Evolutionary conservation across 2,329 filamentous ascomycete genomes (phyloP), one percentile per base, ranked within the genome.

Genomic region (Raffaelea ambrosiae): DNA sequence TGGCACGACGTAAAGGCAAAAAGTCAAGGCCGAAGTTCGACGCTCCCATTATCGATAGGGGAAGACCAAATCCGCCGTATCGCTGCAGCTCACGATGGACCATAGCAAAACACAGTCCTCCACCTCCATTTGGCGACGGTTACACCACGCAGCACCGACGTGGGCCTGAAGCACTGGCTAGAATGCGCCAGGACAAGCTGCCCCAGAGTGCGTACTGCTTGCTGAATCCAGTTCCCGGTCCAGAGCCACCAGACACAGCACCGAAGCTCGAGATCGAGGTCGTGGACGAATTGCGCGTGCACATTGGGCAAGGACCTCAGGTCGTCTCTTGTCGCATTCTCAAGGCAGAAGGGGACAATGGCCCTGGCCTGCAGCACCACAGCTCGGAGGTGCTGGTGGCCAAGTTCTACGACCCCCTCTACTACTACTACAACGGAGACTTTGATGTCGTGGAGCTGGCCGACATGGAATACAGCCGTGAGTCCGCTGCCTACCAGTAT

Each of bases 391-490:
- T 38, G 11, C 11, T 53, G 14, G 54, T 54, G 3, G 52, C 54
- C 43, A 55, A 55, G 23, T 22, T 54, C 13, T 55, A 44, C 22
- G 52, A 55, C 19, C 54, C 54, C 2, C 35, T 55, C 16, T 55
- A 54, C 44, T 55, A 50, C 43, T 44, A 50, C 41, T 42, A 54
- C 35, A 49, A 45, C 36, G 52, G 52, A 3, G 31, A 43, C 0
- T 45, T 39, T 16, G 52, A 55, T 44, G 51, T 55, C 43, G 41
- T 54, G 1, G 54, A 55, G 21, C 26, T 43, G 5, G 51, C 49
- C 5, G 54, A 55, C 40, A 53, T 42, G 47, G 54, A 55, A 19
- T 55, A 55, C 31, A 44, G 52, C 18, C 46, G 50, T 1, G 54
- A 55, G 22, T 38, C 38, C 1, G 51, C 52, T 0, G 54, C 54